Percentiles rank a stretch among this genome's conserved stretches.
These are phyloP conservation scores for Paramecium octaurelia DNA, from an alignment of 73 alveolate genomes.

Conservation along the genomic window DNA sequence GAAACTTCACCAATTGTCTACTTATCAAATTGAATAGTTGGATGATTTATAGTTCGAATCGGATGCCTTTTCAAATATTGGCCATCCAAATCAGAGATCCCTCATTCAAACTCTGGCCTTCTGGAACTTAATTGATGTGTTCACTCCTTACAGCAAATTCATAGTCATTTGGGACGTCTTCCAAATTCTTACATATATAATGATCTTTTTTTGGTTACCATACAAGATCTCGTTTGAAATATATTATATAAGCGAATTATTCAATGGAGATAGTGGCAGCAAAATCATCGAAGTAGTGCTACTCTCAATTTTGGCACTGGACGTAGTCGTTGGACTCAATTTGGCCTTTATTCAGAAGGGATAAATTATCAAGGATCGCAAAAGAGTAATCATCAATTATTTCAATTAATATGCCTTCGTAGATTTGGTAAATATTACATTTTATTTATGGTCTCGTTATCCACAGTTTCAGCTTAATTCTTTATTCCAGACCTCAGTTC, in stretches of 20 bases:
- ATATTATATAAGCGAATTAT: slow-evolving; percentile 4
- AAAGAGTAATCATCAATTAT: background rate
- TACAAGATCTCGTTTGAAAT: slow-evolving; percentile 34
- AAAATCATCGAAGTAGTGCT: background rate
- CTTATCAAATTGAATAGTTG: background rate
- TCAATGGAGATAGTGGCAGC: background rate
- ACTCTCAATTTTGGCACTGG: background rate
- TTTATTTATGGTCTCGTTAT: slow-evolving; percentile 3
- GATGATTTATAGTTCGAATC: slow-evolving; percentile 36
- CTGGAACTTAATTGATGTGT: slow-evolving; percentile 13
- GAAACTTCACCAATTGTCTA: background rate
- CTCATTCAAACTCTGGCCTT: background rate
- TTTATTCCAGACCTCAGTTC: background rate
- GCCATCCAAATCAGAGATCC: background rate
- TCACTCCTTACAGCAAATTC: slow-evolving; percentile 39
- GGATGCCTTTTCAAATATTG: background rate
- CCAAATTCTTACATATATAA: background rate
- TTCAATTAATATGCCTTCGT: background rate
- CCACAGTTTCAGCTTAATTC: background rate
- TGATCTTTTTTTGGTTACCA: slow-evolving; percentile 36
- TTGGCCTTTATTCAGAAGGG: slow-evolving; percentile 35
- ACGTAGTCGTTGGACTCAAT: slow-evolving; percentile 26
- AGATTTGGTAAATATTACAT: slow-evolving; percentile 5
- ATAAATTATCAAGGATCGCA: slow-evolving; percentile 15
- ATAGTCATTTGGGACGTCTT: slow-evolving; percentile 21